These are phyloP conservation scores for Blastocladiella emersonii DNA, from an alignment of 371 early-diverging fungal species.

Conservation along the genomic window DNA sequence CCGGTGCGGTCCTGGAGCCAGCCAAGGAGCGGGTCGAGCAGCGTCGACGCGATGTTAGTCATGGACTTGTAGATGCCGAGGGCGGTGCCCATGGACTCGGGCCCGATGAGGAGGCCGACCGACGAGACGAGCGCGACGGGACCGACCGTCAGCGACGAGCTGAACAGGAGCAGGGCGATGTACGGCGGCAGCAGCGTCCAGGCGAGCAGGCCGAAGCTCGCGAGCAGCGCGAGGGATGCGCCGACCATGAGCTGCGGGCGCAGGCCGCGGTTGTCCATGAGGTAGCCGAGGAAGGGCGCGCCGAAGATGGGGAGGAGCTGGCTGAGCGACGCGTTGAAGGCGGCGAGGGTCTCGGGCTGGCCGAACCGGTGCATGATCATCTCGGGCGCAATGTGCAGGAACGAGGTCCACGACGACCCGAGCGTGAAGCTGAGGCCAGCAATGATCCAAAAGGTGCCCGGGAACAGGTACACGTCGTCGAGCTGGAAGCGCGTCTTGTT, in stretches of 20 bases:
- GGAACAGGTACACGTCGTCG: slow-evolving; percentile 37
- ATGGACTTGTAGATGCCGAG: slow-evolving; percentile 53
- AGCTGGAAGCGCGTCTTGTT: slow-evolving; percentile 44
- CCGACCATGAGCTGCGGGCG: slow-evolving; percentile 37
- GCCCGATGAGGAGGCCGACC: slow-evolving; percentile 43
- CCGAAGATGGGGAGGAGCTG: slow-evolving; percentile 51
- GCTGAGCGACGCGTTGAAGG: slow-evolving; percentile 47
- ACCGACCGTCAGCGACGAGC: slow-evolving; percentile 46
- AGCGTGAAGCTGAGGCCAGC: slow-evolving; percentile 42
- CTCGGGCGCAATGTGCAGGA: slow-evolving; percentile 50
- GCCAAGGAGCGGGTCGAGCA: slow-evolving; percentile 51
- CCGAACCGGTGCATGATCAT: slow-evolving; percentile 45
- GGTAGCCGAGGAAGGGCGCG: slow-evolving; percentile 48
- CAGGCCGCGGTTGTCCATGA: slow-evolving; percentile 41
- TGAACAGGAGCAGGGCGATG: slow-evolving; percentile 45
- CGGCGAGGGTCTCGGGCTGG: slow-evolving; percentile 34
- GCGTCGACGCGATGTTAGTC: slow-evolving; percentile 43
- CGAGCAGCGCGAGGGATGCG: slow-evolving; percentile 27
- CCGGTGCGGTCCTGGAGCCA: slow-evolving; percentile 33
- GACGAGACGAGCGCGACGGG: slow-evolving; percentile 51
- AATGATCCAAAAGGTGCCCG: slow-evolving; percentile 50
- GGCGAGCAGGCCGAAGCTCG: slow-evolving; percentile 35
- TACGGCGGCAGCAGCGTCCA: slow-evolving; percentile 34
- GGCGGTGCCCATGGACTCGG: slow-evolving; percentile 45
- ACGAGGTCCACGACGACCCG: slow-evolving; percentile 59